phyloP scores from a whole-genome alignment of 1,284 basidiomycete genomes.

The Cystobasidium pallidum region DNA sequence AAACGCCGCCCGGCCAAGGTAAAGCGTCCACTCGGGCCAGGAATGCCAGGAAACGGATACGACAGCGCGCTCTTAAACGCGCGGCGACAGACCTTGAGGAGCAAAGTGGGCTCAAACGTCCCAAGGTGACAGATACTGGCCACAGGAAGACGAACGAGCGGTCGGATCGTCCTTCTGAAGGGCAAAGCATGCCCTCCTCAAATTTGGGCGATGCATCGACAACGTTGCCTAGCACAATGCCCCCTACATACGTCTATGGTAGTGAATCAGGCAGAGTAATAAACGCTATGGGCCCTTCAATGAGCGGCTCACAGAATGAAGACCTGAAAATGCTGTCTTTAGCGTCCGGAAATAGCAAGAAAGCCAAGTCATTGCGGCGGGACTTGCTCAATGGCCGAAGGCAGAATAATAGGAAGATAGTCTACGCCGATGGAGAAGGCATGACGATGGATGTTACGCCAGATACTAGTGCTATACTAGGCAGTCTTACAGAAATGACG shows the following conservation, averaged over 20 bases:
- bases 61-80: slow-evolving; percentile 9
- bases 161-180: too few species aligned
- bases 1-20: slow-evolving; percentile 28
- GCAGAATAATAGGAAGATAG: slow-evolving; percentile 28
- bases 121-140: neutral
- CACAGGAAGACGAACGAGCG: too few species aligned
- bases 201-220: neutral
- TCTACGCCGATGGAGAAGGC: slow-evolving; percentile 9
- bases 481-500: neutral
- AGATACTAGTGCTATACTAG: slow-evolving; percentile 12
- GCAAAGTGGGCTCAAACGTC: neutral
- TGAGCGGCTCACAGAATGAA: neutral
- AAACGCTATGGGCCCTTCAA: neutral
- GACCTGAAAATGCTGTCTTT: slow-evolving; percentile 23
- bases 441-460: slow-evolving; percentile 16
- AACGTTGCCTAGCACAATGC: neutral
- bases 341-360: slow-evolving; percentile 26
- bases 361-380: slow-evolving; percentile 27
- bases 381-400: slow-evolving; percentile 20
- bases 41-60: slow-evolving; percentile 21
- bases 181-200: too few species aligned
- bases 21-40: slow-evolving; percentile 16
- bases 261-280: neutral
- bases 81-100: neutral
- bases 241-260: neutral